phyloP scores from a whole-genome alignment of 768 basidiomycete genomes.

The Lactarius hatsudake region DNA sequence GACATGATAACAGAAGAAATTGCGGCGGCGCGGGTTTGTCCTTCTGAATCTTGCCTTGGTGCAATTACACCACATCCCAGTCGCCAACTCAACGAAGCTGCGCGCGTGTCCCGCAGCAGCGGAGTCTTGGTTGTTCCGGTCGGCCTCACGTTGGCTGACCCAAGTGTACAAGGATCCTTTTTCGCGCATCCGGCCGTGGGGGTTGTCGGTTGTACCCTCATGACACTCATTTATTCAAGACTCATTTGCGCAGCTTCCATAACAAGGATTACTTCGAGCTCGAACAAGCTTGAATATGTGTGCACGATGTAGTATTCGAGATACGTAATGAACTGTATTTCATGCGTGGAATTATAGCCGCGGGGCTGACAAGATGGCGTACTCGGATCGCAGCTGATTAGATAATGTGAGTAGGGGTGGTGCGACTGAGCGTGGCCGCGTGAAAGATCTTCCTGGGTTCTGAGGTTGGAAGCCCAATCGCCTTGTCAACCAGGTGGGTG shows the following conservation, averaged over 20 bases:
- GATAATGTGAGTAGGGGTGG: constrained; percentile 78
- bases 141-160: no score
- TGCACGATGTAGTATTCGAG: constrained; percentile 74
- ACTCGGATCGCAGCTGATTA: constrained; percentile 43
- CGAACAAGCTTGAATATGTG: constrained; percentile 53
- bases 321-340: constrained; percentile 55
- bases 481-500: constrained; percentile 78
- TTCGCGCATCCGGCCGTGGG: constrained; percentile 40
- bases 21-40: no score
- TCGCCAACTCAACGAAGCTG: no score
- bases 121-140: no score
- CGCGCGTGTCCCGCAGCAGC: no score
- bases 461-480: constrained; percentile 52
- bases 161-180: no score
- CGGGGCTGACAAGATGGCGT: constrained; percentile 32
- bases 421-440: constrained; percentile 30
- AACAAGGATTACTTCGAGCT: constrained; percentile 43
- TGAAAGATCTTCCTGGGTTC: neutral
- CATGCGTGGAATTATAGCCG: neutral
- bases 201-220: neutral
- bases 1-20: constrained; percentile 55
- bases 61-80: no score
- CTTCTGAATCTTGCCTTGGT: no score
- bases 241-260: constrained; percentile 28
- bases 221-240: neutral